Evolutionary conservation across 306 rosid species (phyloP).

Genomic region (Mimosa bimucronata): DNA sequence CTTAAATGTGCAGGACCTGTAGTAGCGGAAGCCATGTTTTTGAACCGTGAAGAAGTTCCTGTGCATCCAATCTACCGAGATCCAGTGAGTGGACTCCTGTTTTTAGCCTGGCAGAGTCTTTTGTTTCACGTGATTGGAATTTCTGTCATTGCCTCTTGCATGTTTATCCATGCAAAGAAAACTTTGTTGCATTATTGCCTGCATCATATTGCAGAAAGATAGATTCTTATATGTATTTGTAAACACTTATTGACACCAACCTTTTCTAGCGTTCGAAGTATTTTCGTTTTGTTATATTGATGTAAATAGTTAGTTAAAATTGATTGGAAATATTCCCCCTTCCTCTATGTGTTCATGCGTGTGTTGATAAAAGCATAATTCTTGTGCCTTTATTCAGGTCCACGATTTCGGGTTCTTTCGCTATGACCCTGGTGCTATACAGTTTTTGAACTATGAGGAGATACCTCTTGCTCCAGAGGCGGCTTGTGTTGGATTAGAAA

Average conservation of each 20-base stretch:
- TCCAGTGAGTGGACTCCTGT: conserved; percentile 63
- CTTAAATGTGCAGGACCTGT: conserved; percentile 83
- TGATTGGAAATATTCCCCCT: neutral
- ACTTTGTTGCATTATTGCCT: conserved; percentile 18
- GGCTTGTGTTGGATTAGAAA: conserved; percentile 93
- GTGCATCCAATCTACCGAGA: conserved; percentile 91
- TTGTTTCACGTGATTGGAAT: neutral
- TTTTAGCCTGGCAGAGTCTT: neutral
- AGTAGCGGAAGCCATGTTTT: conserved; percentile 92
- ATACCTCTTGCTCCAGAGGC: conserved; percentile 90
- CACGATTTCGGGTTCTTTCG: conserved; percentile 98
- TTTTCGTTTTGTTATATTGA: neutral
- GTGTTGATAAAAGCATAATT: conserved; percentile 28
- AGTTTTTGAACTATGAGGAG: conserved; percentile 82
- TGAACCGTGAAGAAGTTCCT: conserved; percentile 95
- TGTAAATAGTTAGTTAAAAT: conserved; percentile 2
- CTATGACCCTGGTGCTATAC: conserved; percentile 80
- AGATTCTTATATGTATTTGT: neutral
- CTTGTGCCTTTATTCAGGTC: conserved; percentile 57
- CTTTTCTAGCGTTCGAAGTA: neutral
- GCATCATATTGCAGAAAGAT: neutral
- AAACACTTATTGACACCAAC: neutral
- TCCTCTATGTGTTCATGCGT: conserved; percentile 15
- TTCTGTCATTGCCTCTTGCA: neutral
- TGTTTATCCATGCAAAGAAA: neutral